Evolutionary conservation across 73 alveolate species (phyloP).

Genomic region (Paraurostyla sp.): DNA sequence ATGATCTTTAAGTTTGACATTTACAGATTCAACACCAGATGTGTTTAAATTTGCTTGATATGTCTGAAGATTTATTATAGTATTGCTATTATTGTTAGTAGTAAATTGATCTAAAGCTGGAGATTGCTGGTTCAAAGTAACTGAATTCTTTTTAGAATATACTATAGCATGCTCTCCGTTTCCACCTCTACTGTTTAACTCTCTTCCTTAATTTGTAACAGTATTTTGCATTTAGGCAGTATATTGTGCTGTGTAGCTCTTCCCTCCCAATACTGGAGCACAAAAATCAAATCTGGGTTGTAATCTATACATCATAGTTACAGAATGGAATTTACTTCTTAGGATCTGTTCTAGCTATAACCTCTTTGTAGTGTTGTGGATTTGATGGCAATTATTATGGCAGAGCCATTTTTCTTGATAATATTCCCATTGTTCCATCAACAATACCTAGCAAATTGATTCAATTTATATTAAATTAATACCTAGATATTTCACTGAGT

Average conservation of each 20-base stretch:
- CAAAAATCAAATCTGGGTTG: neutral
- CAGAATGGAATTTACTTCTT: neutral
- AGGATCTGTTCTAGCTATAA: conserved; percentile 1
- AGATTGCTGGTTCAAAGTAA: too few relatives aligned
- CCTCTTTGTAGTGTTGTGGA: conserved; percentile 50
- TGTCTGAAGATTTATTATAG: neutral
- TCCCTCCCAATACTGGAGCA: conserved; percentile 45
- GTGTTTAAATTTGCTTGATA: too few relatives aligned
- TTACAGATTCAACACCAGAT: conserved; percentile 50
- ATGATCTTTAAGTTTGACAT: conserved; percentile 29
- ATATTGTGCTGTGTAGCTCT: conserved; percentile 31
- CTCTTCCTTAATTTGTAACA: neutral
- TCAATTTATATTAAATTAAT: too few relatives aligned
- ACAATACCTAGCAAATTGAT: conserved; percentile 79
- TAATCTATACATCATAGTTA: neutral
- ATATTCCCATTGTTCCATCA: conserved; percentile 78
- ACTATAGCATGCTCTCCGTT: conserved; percentile 11
- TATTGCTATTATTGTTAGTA: too few relatives aligned
- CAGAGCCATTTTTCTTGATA: conserved; percentile 71
- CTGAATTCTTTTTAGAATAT: conserved; percentile 15
- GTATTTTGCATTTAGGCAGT: neutral
- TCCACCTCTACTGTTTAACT: too few relatives aligned
- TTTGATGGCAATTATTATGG: conserved; percentile 35
- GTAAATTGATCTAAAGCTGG: too few relatives aligned
- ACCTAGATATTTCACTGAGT: conserved; percentile 76